phyloP scores from a whole-genome alignment of 2,329 filamentous ascomycete genomes.

The Paracamarosporium sp. region DNA sequence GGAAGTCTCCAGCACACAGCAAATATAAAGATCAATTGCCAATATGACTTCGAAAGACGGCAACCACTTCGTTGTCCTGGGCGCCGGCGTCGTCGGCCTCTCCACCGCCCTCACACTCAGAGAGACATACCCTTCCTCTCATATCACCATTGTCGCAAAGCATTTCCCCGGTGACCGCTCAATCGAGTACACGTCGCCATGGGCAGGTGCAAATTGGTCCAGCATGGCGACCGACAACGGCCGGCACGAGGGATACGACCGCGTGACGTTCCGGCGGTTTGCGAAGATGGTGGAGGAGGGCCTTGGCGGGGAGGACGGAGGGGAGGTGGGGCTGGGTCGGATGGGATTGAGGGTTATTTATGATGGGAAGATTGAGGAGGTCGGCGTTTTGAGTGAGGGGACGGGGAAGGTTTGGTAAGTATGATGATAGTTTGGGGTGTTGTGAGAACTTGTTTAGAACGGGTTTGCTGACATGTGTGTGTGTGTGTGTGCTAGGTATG shows the following conservation, averaged over 20 bases:
- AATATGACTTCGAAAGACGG: constrained; percentile 20
- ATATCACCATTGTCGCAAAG: constrained; percentile 78
- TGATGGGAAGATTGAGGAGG: constrained; percentile 39
- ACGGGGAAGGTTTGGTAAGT: constrained; percentile 52
- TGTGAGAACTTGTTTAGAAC: no score
- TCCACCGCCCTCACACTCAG: constrained; percentile 69
- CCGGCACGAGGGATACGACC: constrained; percentile 37
- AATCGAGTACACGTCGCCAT: constrained; percentile 87
- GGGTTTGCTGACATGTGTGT: no score
- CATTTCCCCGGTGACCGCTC: constrained; percentile 95
- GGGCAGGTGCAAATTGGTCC: constrained; percentile 83
- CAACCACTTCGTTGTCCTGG: constrained; percentile 36
- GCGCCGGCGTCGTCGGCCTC: constrained; percentile 71
- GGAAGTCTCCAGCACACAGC: background rate
- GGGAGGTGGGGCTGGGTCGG: constrained; percentile 32
- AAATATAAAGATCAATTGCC: no score
- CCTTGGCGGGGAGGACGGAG: constrained; percentile 32
- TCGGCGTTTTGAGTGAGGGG: constrained; percentile 40
- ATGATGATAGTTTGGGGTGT: no score
- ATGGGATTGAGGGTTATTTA: constrained; percentile 19
- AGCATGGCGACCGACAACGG: constrained; percentile 56
- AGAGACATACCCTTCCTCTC: constrained; percentile 58
- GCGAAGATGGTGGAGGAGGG: constrained; percentile 26
- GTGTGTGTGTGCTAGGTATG: no score
- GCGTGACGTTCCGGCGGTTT: constrained; percentile 38